Evolutionary conservation across 1,284 basidiomycete species (phyloP).

Genomic region (Ceratobasidium sp.): DNA sequence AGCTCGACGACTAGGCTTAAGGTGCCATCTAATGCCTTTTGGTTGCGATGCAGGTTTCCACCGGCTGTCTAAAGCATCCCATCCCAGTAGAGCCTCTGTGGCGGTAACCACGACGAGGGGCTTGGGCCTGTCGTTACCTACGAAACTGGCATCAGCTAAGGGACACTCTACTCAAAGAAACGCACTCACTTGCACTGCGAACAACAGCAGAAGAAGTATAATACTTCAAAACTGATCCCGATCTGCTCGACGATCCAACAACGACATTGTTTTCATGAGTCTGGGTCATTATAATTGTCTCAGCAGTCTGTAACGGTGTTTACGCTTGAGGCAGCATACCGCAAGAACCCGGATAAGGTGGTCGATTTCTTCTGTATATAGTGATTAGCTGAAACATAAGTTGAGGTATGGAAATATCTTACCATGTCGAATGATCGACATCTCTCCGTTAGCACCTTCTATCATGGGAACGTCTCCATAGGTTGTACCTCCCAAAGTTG

Average conservation of each 20-base stretch:
- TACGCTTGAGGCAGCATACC: not conserved
- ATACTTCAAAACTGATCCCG: not conserved
- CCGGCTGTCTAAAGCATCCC: not conserved
- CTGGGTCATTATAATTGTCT: not conserved
- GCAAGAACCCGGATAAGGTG: not conserved
- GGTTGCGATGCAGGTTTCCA: not conserved
- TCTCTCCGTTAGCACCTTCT: not conserved
- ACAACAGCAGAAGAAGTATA: not conserved
- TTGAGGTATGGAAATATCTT: not conserved
- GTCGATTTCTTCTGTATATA: not conserved
- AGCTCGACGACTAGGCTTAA: not conserved
- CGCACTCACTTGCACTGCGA: not conserved
- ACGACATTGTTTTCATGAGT: not conserved
- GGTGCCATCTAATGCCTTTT: not conserved
- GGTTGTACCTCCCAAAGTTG: not conserved
- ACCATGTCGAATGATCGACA: slow-evolving; percentile 1
- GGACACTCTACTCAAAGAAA: too few relatives aligned
- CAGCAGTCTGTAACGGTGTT: not conserved
- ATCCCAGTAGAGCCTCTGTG: not conserved
- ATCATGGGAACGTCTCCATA: not conserved
- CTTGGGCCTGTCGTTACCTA: too few relatives aligned
- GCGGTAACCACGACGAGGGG: not conserved
- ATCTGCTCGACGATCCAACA: not conserved
- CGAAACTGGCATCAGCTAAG: too few relatives aligned
- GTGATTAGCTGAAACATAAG: too few relatives aligned